Conservation (phyloP, 495 filamentous ascomycete genomes). For the Bathelium albidoporum region DNA sequence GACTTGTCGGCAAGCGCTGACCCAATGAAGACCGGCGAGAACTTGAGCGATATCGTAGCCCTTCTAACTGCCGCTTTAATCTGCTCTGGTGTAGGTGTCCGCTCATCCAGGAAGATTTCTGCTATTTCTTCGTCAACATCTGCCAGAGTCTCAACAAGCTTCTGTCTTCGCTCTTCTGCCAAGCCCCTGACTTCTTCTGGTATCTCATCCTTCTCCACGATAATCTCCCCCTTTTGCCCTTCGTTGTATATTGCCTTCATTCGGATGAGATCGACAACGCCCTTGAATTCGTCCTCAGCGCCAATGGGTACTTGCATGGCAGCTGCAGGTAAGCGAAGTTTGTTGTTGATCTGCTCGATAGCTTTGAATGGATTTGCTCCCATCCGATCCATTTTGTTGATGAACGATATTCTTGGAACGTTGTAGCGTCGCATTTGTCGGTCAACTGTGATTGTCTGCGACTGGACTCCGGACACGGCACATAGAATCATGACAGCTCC, state of each 20-base stretch:
- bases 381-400: slow-evolving; percentile 99
- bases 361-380: slow-evolving; percentile 98
- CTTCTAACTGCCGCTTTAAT: slow-evolving; percentile 85
- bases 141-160: slow-evolving; percentile 88
- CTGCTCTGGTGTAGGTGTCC: slow-evolving; percentile 62
- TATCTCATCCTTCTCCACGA: slow-evolving; percentile 66
- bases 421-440: slow-evolving; percentile 98
- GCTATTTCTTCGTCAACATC: slow-evolving; percentile 99
- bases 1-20: slow-evolving; percentile 90
- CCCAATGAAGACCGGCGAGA: slow-evolving; percentile 94
- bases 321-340: slow-evolving; percentile 83
- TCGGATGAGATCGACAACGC: slow-evolving; percentile 83
- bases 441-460: slow-evolving; percentile 96
- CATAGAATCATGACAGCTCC: slow-evolving; percentile 98
- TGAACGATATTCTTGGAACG: slow-evolving; percentile 85
- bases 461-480: slow-evolving; percentile 93
- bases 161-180: slow-evolving; percentile 65
- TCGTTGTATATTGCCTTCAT: slow-evolving; percentile 94
- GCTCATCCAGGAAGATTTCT: slow-evolving; percentile 86
- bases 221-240: slow-evolving; percentile 62
- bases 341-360: slow-evolving; percentile 91
- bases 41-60: slow-evolving; percentile 78
- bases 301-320: slow-evolving; percentile 96
- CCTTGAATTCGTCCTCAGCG: slow-evolving; percentile 80
- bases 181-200: slow-evolving; percentile 64